A percentile compares a stretch with the other conserved stretches of the same genome.
phyloP scores from a whole-genome alignment of 305 asterid species.

The Withania somnifera region DNA sequence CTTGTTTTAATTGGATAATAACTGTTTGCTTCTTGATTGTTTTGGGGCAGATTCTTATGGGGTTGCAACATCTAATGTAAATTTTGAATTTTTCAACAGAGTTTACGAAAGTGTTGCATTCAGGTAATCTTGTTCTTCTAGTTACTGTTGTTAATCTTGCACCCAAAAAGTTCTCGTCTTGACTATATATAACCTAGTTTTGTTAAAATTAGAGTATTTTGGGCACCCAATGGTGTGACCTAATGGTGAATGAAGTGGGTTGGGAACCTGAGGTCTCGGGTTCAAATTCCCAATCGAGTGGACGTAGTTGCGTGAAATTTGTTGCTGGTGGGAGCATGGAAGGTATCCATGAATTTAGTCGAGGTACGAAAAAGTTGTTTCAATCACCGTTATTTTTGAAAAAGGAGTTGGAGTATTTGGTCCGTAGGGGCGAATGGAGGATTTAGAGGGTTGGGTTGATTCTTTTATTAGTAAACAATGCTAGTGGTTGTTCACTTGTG shows the following conservation, averaged over 20 bases:
- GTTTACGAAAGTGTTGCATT: slow-evolving; percentile 55
- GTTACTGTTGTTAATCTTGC: neutral
- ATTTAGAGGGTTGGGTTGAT: neutral
- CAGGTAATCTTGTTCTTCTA: slow-evolving; percentile 34
- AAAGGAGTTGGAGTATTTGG: neutral
- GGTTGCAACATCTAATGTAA: slow-evolving; percentile 35
- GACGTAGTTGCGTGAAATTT: no score
- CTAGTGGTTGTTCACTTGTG: neutral
- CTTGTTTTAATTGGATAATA: neutral
- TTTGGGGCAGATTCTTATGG: slow-evolving; percentile 46
- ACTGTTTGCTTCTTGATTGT: neutral
- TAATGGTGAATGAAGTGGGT: no score
- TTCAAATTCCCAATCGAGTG: no score
- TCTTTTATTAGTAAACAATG: neutral
- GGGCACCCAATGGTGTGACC: no score
- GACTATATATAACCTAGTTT: neutral
- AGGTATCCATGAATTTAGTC: no score
- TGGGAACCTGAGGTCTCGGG: no score
- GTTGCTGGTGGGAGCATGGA: no score
- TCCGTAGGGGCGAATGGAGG: neutral
- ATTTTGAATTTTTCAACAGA: slow-evolving; percentile 53
- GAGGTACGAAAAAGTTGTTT: no score
- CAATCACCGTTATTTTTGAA: no score
- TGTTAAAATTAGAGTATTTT: neutral
- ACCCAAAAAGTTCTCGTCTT: slow-evolving; percentile 9